Base-by-base conservation (phyloP, 108 stramenopile species). In the Thalassiosira profunda region DNA sequence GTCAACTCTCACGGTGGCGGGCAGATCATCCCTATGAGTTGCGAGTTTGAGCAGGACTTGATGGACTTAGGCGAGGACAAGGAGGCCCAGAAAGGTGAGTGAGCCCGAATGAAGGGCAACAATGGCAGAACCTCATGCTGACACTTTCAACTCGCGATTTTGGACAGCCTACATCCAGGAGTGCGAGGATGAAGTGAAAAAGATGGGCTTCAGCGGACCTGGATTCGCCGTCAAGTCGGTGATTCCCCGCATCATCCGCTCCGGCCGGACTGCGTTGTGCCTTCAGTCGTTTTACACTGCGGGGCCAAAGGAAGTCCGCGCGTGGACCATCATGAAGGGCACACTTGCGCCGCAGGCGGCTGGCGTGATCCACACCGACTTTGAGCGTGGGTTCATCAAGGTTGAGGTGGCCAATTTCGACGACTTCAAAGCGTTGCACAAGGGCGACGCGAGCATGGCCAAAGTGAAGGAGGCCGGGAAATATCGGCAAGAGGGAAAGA, bases 351-450 rank as follows among this genome's bases (percentile, higher is more conserved):
- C 96, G 4, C 94, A 98, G 68, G 98, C 97, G n/a, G 97, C 98
- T 33, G 98, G 98, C 29, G 96, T 96, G 25, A 99, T 99, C 69
- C 99, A 99, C 81, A 92, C 96, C 2, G 99, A 99, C 76, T 99
- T 99, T 72, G 99, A 99, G 82, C 82, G 97, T 48, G 98, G 98
- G 34, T 99, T 99, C 75, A 99, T 99, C 83, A 96, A 95, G 68
- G 99, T 98, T 4, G 99, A 99, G 63, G 95, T 98, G n/a, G 84
- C 86, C 66, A 80, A 84, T 38, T 99, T 91, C 80, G 96, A 97
- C 38, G 98, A 99, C 76, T 96, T 99, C 72, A 98, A 99, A 76
- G 92, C 88, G 31, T 82, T 93, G 36, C 93, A 94, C 76, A 74
- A 80, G 29, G 97, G 97, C 41, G 83, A 93, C 53, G 77, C 91